phyloP scores from a whole-genome alignment of 768 basidiomycete species.

The Coprinopsis strossmayeri region DNA sequence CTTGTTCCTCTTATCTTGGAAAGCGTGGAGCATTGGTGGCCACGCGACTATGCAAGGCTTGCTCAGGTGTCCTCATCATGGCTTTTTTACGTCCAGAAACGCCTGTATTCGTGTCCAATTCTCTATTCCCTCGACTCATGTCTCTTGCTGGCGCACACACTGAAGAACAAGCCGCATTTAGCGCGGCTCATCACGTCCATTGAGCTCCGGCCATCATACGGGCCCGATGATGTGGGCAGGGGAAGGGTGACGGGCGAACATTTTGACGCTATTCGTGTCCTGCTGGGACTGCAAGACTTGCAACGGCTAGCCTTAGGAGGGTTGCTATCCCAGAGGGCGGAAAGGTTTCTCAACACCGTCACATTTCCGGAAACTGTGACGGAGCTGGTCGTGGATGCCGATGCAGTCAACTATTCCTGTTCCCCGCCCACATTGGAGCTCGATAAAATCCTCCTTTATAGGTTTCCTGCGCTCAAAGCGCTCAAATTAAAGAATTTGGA shows the following conservation, averaged over 20 bases:
- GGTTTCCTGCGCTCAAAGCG: constrained; percentile 35
- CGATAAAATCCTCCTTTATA: constrained; percentile 43
- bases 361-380: constrained; percentile 32
- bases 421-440: constrained; percentile 40
- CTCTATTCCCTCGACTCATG: constrained; percentile 36
- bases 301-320: constrained; percentile 41
- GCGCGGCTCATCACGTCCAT: constrained; percentile 31
- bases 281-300: constrained; percentile 38
- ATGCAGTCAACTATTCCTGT: constrained; percentile 13
- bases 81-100: constrained; percentile 35
- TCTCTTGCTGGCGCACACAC: constrained; percentile 33
- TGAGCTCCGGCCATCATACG: constrained; percentile 30
- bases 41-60: constrained; percentile 40
- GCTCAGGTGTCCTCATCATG: constrained; percentile 44
- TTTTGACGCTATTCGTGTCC: constrained; percentile 25
- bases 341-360: constrained; percentile 39
- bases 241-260: constrained; percentile 7
- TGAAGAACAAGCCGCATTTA: constrained; percentile 31
- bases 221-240: neutral
- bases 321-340: constrained; percentile 37
- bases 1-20: constrained; percentile 48
- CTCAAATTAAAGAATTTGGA: constrained; percentile 38
- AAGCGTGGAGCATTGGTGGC: constrained; percentile 46
- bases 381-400: constrained; percentile 43
- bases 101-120: constrained; percentile 38